These are phyloP conservation scores for Heterobasidion annosum DNA, from an alignment of 1,284 basidiomycete species.

Conservation along the genomic window DNA sequence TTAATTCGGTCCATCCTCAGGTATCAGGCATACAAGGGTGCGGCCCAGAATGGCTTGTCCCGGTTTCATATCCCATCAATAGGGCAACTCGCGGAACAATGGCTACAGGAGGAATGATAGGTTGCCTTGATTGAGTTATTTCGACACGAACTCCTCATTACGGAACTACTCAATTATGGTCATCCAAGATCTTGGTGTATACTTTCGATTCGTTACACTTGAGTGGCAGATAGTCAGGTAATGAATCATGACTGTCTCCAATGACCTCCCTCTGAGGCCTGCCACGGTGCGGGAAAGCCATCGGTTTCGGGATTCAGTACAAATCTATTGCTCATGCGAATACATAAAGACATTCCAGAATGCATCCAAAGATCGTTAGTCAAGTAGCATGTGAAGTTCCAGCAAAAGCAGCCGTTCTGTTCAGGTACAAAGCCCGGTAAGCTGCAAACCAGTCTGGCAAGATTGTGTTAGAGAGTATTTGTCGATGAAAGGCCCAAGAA, in stretches of 20 bases:
- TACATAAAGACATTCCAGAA: slow-evolving; percentile 17
- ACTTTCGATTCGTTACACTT: too few relatives aligned
- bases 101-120: slow-evolving; percentile 61
- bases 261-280: too few relatives aligned
- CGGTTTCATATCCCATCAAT: slow-evolving; percentile 61
- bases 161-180: too few relatives aligned
- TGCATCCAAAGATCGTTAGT: slow-evolving; percentile 12
- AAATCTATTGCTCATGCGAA: neutral
- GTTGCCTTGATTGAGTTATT: neutral
- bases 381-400: slow-evolving; percentile 7
- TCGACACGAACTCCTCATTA: neutral
- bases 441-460: slow-evolving; percentile 16
- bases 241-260: too few relatives aligned
- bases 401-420: neutral
- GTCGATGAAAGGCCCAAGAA: slow-evolving; percentile 17
- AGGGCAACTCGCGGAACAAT: slow-evolving; percentile 63
- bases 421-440: slow-evolving; percentile 14
- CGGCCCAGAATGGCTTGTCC: slow-evolving; percentile 41
- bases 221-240: too few relatives aligned
- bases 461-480: slow-evolving; percentile 13
- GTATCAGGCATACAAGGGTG: slow-evolving; percentile 59
- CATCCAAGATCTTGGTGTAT: too few relatives aligned
- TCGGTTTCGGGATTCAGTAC: neutral
- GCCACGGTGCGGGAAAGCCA: too few relatives aligned
- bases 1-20: slow-evolving; percentile 23